Evolutionary conservation across 257 asterid species (phyloP), one percentile per base, ranked within the genome.

Genomic region (Lycium ferocissimum): DNA sequence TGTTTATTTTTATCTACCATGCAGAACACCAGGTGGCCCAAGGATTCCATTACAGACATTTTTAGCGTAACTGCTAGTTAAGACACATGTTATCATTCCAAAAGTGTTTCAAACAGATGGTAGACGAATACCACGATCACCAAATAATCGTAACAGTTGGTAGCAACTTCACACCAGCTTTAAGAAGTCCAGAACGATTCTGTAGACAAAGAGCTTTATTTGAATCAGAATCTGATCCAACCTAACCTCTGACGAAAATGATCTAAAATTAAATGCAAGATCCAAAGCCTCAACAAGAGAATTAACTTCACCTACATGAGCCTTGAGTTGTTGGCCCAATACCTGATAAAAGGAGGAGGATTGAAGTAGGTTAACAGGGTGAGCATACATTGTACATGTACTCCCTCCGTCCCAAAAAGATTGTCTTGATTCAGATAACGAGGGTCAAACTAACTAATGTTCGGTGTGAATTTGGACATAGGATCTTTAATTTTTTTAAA

Each of bases 221-320:
- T 75, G 62, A 75, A 49, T 49, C 12, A 75, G 81, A 75, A 75
- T 75, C 81, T 6, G 20, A 75, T 75, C 33, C 38, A 75, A 51
- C 81, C 81, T 35, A 49, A 75, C 13, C 43, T 75, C 43, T 49
- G 81, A 20, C 49, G 45, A 75, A 75, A 75, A 49, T 75, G 20
- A 75, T 49, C 43, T 20, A 75, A 12, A 47, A 75, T 11, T 47
- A 73, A 47, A 73, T 73, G 59, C 80, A 75, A 8, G 58, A 3
- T 75, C 40, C 59, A 75, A 75, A 75, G 20, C 43, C 81, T 73
- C 40, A 20, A 47, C 80, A 73, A 73, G 59, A 47, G 59, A 75
- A 49, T 49, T 49, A 49, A 47, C 61, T 20, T 75, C 61, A 51
- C 62, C 43, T 75, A 49, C 59, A 26, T 47, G 61, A 75, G 43